phyloP scores from a whole-genome alignment of 192 early-diverging fungal species.

The Gryganskiella cystojenkinii region DNA sequence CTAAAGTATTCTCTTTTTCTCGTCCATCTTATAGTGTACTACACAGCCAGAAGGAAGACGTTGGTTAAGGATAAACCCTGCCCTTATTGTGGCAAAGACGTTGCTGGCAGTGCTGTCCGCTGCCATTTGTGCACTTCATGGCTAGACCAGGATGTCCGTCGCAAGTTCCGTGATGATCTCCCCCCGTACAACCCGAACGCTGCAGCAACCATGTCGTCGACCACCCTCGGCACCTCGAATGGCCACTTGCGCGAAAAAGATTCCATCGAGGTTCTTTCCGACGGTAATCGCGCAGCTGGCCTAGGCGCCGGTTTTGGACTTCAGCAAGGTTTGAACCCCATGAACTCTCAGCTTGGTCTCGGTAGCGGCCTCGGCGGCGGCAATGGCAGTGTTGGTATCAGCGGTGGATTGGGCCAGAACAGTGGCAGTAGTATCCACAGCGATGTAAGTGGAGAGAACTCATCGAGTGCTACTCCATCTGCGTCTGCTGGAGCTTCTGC shows the following conservation, averaged over 20 bases:
- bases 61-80: slow-evolving; percentile 17
- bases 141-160: slow-evolving; percentile 30
- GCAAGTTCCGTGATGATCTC: slow-evolving; percentile 7
- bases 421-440: too few species aligned
- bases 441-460: too few species aligned
- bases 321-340: neutral
- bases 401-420: too few species aligned
- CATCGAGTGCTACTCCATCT: too few species aligned
- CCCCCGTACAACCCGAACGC: neutral
- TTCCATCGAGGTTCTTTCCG: slow-evolving; percentile 1
- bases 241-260: slow-evolving; percentile 10
- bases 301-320: neutral
- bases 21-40: slow-evolving; percentile 1
- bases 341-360: neutral
- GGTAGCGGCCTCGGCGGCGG: neutral
- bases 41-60: slow-evolving; percentile 2
- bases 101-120: slow-evolving; percentile 13
- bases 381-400: neutral
- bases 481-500: too few species aligned
- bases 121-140: slow-evolving; percentile 35
- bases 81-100: slow-evolving; percentile 21
- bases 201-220: neutral
- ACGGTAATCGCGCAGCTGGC: neutral
- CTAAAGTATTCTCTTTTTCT: neutral
- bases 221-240: slow-evolving; percentile 14